A percentile compares a stretch with the other conserved stretches of the same genome.
Conservation (phyloP, 1,139 yeast species). For the Pichia cactophila region DNA sequence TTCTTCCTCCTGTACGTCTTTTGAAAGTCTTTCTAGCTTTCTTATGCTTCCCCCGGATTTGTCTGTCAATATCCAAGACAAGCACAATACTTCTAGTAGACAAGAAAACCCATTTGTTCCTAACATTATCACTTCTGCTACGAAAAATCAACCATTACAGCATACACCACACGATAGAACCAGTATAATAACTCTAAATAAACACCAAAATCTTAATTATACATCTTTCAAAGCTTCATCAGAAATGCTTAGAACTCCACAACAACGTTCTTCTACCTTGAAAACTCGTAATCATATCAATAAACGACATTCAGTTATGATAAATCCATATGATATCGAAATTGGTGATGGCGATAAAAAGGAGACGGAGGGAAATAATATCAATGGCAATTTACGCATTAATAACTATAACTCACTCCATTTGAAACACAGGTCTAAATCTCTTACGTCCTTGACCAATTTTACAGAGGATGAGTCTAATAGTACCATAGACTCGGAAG, state of each 20-base stretch:
- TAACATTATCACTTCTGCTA: not conserved
- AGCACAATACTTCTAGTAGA: not conserved
- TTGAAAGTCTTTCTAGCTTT: not conserved
- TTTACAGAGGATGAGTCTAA: not conserved
- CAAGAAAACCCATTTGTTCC: not conserved
- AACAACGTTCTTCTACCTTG: not conserved
- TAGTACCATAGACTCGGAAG: slow-evolving; percentile 6
- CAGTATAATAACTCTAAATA: too few relatives aligned
- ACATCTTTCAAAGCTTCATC: not conserved
- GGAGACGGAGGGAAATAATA: not conserved
- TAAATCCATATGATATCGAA: not conserved
- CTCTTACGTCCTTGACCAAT: not conserved
- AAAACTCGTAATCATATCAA: slow-evolving; percentile 1
- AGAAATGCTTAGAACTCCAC: not conserved
- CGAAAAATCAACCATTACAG: not conserved
- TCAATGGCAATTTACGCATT: not conserved
- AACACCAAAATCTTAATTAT: not conserved
- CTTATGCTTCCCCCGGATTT: not conserved
- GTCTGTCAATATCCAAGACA: not conserved
- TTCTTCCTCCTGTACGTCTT: too few relatives aligned
- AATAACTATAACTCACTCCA: not conserved
- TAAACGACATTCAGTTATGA: slow-evolving; percentile 8
- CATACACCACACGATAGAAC: not conserved
- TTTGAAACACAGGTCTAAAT: not conserved
- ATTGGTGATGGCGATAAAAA: not conserved